phyloP scores from a whole-genome alignment of 805 yeast genomes.

The Torulaspora indica region DNA sequence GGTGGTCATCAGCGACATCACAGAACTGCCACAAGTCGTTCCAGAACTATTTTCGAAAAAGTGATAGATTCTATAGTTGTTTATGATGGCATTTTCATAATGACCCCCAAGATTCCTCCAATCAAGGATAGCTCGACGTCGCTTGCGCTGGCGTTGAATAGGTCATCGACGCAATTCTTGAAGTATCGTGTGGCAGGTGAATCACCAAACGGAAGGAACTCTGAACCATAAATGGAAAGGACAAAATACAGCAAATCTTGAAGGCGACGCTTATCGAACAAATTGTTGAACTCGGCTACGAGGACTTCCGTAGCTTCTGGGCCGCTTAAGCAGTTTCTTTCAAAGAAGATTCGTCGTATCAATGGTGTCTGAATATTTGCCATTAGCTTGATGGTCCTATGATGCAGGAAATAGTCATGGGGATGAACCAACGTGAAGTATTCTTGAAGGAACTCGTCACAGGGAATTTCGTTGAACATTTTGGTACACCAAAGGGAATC shows the following conservation, averaged over 20 bases:
- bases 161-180: slow-evolving; percentile 23
- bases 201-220: slow-evolving; percentile 21
- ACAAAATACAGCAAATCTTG: slow-evolving; percentile 27
- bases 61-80: slow-evolving; percentile 1
- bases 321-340: neutral
- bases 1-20: slow-evolving; percentile 51
- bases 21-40: slow-evolving; percentile 47
- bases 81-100: slow-evolving; percentile 15
- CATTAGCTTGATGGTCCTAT: slow-evolving; percentile 22
- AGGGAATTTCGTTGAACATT: slow-evolving; percentile 4
- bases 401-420: slow-evolving; percentile 24
- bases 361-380: slow-evolving; percentile 20
- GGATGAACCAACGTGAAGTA: slow-evolving; percentile 18
- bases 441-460: slow-evolving; percentile 4
- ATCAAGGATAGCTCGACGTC: slow-evolving; percentile 30
- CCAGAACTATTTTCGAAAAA: slow-evolving; percentile 45
- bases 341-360: slow-evolving; percentile 11
- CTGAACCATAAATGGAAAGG: slow-evolving; percentile 25
- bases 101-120: slow-evolving; percentile 22
- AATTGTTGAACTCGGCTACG: slow-evolving; percentile 19
- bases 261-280: slow-evolving; percentile 21
- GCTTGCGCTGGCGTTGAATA: slow-evolving; percentile 18
- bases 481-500: slow-evolving; percentile 19
- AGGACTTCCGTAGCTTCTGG: slow-evolving; percentile 6
- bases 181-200: slow-evolving; percentile 17